Evolutionary conservation across 2,329 filamentous ascomycete genomes (phyloP), one percentile per base, ranked within the genome.

Genomic region (Penicillium occitanis): DNA sequence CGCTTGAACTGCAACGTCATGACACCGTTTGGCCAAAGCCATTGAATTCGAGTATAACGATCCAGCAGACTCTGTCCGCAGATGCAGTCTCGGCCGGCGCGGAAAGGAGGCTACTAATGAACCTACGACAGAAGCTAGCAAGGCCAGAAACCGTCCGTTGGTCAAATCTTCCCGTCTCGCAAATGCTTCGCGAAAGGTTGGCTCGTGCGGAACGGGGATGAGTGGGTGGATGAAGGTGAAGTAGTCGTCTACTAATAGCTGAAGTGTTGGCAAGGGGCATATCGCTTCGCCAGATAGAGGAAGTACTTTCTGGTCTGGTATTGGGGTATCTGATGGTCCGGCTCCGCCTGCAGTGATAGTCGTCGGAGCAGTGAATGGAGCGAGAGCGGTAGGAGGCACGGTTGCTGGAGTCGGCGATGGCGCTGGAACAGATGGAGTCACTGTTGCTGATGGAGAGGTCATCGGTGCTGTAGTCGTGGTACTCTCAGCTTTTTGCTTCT

Each of bases 401-500:
- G 14, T 40, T 28, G 55, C 13, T 13, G 57, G 28, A 25, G 55
- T 50, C 14, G 57, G 17, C 55, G 55, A 42, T 13, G 42, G 19
- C 8, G 42, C 42, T 13, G 57, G 3, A 33, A 30, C 46, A 37
- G 57, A 30, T 7, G 50, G 30, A 11, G 35, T 25, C 44, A 33
- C 59, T 14, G 50, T 48, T 30, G 48, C 28, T 37, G 58, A 19
- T 40, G 30, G 48, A n/a, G 30, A 17, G 19, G 19, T 48, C 11
- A 22, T 8, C 19, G 28, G 51, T 6, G 51, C 40, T 40, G 51
- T 13, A 40, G 13, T 37, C 11, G 37, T 14, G 19, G 50, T 63
- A 1, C 17, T 58, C 35, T 82, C 84, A 4, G 87, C 74, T 51
- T 84, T 83, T 64, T 85, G 83, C 42, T 64, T 86, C 79, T 90